Evolutionary conservation across 495 filamentous ascomycete genomes (phyloP).

Genomic region (Immersiella caudata): DNA sequence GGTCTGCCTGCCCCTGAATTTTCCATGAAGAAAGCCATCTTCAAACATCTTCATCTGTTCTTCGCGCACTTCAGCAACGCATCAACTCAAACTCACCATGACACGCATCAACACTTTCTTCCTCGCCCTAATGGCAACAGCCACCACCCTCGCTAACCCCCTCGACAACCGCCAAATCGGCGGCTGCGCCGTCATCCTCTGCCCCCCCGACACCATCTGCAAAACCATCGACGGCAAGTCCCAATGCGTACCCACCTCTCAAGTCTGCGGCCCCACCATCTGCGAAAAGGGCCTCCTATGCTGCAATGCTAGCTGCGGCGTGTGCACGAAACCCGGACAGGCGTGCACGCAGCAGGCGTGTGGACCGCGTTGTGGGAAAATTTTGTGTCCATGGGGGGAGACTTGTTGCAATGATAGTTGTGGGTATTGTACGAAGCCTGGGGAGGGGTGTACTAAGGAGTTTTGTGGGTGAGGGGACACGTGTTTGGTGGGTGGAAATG

Average conservation of each 20-base stretch:
- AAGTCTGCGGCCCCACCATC: constrained; percentile 1
- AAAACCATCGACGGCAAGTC: not conserved
- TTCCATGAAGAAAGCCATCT: too few species aligned
- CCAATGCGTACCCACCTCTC: not conserved
- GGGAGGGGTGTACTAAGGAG: constrained; percentile 16
- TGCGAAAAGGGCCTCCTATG: not conserved
- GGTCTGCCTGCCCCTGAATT: not conserved
- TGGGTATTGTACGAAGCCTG: constrained; percentile 16
- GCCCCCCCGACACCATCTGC: not conserved
- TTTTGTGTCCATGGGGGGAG: constrained; percentile 6
- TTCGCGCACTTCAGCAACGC: too few species aligned
- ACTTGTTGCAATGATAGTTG: constrained; percentile 17
- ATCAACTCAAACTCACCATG: not conserved
- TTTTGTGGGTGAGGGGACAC: not conserved
- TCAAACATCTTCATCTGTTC: too few species aligned
- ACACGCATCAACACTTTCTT: not conserved
- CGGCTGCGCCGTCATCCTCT: constrained; percentile 1
- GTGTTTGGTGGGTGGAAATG: not conserved
- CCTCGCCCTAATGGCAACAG: not conserved
- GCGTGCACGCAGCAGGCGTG: not conserved
- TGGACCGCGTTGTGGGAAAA: not conserved
- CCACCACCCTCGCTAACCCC: not conserved
- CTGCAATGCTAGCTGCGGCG: constrained; percentile 6
- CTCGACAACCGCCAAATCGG: not conserved
- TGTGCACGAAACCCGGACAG: not conserved